phyloP scores from a whole-genome alignment of 2,329 filamentous ascomycete species.

The Aspergillus hiratsukae region DNA sequence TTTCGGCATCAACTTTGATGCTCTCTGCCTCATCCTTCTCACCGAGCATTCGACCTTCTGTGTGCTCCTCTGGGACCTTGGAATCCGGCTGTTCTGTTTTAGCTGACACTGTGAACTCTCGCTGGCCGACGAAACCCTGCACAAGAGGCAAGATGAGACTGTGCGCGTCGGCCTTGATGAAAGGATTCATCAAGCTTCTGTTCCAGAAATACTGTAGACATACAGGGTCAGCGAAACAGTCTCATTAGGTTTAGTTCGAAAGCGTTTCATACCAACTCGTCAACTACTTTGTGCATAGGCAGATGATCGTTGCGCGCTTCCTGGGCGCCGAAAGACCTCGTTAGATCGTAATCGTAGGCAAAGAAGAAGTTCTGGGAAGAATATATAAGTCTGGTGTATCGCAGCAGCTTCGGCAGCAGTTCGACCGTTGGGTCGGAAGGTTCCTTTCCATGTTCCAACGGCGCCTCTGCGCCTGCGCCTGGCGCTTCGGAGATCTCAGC shows the following conservation, averaged over 20 bases:
- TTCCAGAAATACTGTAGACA: constrained; percentile 80
- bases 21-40: constrained; percentile 34
- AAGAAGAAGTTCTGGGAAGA: constrained; percentile 87
- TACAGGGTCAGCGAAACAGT: neutral
- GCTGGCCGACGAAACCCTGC: constrained; percentile 91
- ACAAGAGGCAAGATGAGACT: constrained; percentile 74
- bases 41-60: constrained; percentile 37
- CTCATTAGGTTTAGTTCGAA: neutral
- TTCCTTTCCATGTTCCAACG: constrained; percentile 5
- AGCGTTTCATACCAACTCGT: constrained; percentile 53
- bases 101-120: constrained; percentile 67
- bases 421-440: constrained; percentile 44
- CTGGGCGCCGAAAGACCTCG: constrained; percentile 54
- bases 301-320: constrained; percentile 41
- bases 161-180: constrained; percentile 69
- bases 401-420: constrained; percentile 77
- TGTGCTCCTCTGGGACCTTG: constrained; percentile 12
- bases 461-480: constrained; percentile 1
- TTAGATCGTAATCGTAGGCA: constrained; percentile 91
- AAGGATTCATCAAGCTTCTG: constrained; percentile 64
- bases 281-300: constrained; percentile 67
- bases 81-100: constrained; percentile 12
- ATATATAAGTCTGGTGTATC: constrained; percentile 80
- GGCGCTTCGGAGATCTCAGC: constrained; percentile 5
- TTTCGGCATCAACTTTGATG: constrained; percentile 22